Conservation (phyloP, 345 rosid species). For the Citrus reticulata region DNA sequence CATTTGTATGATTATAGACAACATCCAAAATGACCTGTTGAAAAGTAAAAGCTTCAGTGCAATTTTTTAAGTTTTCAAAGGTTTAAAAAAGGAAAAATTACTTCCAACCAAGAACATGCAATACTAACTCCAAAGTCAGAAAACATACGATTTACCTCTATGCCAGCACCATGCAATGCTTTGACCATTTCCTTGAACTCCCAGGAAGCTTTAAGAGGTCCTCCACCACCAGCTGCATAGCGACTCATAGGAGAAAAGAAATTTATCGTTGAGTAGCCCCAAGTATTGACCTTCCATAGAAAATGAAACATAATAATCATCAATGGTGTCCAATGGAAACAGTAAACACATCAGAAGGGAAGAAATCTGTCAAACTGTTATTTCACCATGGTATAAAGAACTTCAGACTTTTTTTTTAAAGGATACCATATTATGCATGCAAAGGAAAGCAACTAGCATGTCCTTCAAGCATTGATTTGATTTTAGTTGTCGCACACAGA, state of each 20-base stretch:
- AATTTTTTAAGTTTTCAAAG: constrained; percentile 8
- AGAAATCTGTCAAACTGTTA: background rate
- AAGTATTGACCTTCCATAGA: constrained; percentile 69
- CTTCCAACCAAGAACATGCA: background rate
- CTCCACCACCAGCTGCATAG: constrained; percentile 83
- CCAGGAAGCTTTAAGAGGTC: constrained; percentile 67
- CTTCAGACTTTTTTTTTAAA: background rate
- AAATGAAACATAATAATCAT: background rate
- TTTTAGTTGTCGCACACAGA: background rate
- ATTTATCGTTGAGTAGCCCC: constrained; percentile 98
- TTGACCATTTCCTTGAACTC: constrained; percentile 96
- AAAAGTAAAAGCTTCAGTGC: constrained; percentile 13
- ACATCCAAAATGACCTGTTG: constrained; percentile 91
- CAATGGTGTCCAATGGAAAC: background rate
- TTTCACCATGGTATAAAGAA: background rate
- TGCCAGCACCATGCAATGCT: constrained; percentile 86
- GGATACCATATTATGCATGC: background rate
- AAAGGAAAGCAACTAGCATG: background rate
- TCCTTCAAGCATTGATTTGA: background rate
- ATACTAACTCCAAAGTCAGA: background rate
- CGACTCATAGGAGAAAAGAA: constrained; percentile 98
- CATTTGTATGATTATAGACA: constrained; percentile 94
- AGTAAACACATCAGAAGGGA: background rate
- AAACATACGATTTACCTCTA: constrained; percentile 58
- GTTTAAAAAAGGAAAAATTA: constrained; percentile 3